Evolutionary conservation across 2,329 filamentous ascomycete genomes (phyloP), one percentile per base, ranked within the genome.

Genomic region (Pyricularia pennisetigena): DNA sequence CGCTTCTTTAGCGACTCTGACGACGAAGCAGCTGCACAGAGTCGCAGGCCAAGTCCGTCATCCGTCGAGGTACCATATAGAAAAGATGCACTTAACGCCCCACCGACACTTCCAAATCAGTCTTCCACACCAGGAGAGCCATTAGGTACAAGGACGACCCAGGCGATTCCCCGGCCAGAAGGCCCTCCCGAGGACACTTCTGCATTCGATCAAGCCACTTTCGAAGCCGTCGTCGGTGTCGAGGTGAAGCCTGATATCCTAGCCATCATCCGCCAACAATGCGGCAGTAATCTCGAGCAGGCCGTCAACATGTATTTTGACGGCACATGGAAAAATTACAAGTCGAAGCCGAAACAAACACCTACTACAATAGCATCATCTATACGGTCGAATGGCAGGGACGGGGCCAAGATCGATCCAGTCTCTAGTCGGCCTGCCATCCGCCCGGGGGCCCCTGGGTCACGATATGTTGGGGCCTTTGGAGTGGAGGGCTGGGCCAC

Each of bases 401-500:
- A 66, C 5, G 26, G 23, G 32, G 9, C 28, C 30, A 26, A 57
- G 28, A 59, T 41, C 26, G 23, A 68, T 12, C 14, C 5, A 2
- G 23, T 35, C 7, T 16, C 61, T 4, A 29, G 23, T 12, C 29
- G 30, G 14, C 32, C 61, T 54, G 30, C 10, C 10, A 49, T 67
- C 26, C 41, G 41, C 4, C 20, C 41, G 41, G 20, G 12, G 20
- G 26, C 32, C 63, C 62, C n/a, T 7, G 74, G 76, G 2, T 77
- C 74, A 41, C 80, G 95, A 74, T 99, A 98, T 74, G 86, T 98
- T 70, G 95, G 95, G 23, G 92, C 93, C 0, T 95, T 98, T 78
- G 95, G 95, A 9, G 93, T 92, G 4, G 92, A 90, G 68, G 95
- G 90, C 4, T 99, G 95, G 95, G 89, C 92, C 6, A 98, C 94